A percentile compares a stretch with the other conserved stretches of the same genome.
These are phyloP conservation scores for Bassia scoparia DNA, from an alignment of 148 eudicot genomes.

Conservation along the genomic window DNA sequence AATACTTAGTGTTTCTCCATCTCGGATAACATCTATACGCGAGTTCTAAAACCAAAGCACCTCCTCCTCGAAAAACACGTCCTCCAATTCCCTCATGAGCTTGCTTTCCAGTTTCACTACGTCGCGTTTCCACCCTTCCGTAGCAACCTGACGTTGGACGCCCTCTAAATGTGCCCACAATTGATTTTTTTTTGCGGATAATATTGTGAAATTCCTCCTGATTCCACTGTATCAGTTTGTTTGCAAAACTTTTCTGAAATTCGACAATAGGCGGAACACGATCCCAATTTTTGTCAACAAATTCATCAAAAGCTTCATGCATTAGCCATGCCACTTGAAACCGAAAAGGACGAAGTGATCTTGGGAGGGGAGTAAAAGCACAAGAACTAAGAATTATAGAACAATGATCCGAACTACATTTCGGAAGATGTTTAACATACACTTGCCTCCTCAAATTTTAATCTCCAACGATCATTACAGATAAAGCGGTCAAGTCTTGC, in stretches of 20 bases:
- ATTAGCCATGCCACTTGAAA: background rate
- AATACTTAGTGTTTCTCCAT: background rate
- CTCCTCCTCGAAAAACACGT: background rate
- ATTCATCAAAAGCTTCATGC: background rate
- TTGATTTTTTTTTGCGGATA: background rate
- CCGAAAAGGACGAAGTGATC: background rate
- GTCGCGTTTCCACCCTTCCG: fast-evolving
- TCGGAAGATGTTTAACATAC: too few species aligned
- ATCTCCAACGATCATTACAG: too few species aligned
- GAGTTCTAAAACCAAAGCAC: background rate
- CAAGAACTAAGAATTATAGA: background rate
- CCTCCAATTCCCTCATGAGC: background rate
- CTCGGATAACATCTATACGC: background rate
- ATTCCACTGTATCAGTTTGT: background rate
- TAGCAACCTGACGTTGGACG: background rate
- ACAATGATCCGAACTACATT: background rate
- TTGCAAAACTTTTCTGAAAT: background rate
- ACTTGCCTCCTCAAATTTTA: too few species aligned
- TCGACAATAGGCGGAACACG: background rate
- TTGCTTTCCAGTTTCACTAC: background rate
- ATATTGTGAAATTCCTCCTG: background rate
- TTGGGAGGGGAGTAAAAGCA: background rate
- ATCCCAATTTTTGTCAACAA: background rate
- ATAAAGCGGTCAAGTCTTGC: too few species aligned
- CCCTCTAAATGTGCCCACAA: background rate